Base-by-base conservation (phyloP, 352 stramenopile species). In the Phytophthora brassicae region DNA sequence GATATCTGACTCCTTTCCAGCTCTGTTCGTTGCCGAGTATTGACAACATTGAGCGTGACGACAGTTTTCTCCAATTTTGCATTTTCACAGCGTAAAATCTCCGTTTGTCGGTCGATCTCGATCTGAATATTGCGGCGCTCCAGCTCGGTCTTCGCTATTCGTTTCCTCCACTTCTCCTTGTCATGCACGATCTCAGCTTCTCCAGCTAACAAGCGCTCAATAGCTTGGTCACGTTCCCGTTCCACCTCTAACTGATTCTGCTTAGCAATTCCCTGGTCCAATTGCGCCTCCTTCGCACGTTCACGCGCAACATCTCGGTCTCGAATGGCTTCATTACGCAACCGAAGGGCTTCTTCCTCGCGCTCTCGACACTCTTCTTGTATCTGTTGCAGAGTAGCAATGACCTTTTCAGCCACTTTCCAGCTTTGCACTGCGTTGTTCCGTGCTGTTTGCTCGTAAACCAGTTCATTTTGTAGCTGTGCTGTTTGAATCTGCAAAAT, bases 91-190 rank as follows among this genome's bases (percentile, higher is more conserved):
- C 75, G 72, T 24, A 84, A 50, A n/a, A 74, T 24, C 39, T 72
- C 70, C 2, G 74, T 85, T 43, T 88, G 78, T 11, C 73, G 59
- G 23, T 88, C 74, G 26, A 88, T 88, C 50, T 88, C 78, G 11
- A 84, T 66, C 46, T 88, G 75, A 31, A 88, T 85, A 33, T 84
- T 88, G 19, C 73, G 70, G 13, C 78, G 78, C 13, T 88, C 75
- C 17, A 74, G 53, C 46, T 84, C 75, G 1, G 65, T 68, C 26
- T 78, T 79, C 5, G 62, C 66, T 6, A 83, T 68, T n/a, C 67
- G 65, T 23, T 68, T 74, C 9, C 67, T 28, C 70, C 78, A 88
- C 20, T 65, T 62, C 45, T 79, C 74, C 48, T 79, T 80, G 23
- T 84, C 73, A 23, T 62, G 51, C 2, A 60, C 62, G 42, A 88